These are phyloP conservation scores for Claviceps maximensis DNA, from an alignment of 2,329 filamentous ascomycete species.

Conservation along the genomic window DNA sequence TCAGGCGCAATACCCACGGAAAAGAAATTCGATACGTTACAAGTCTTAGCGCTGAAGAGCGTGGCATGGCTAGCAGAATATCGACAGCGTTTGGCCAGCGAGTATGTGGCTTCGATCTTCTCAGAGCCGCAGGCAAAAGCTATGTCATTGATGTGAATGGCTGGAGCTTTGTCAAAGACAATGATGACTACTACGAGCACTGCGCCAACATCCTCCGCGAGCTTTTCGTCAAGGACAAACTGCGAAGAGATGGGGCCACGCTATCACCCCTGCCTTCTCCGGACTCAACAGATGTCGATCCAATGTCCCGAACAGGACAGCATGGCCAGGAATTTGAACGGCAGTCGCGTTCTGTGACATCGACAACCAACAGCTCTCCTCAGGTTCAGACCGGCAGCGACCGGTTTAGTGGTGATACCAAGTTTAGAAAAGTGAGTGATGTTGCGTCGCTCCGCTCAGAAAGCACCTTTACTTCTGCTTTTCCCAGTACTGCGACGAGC, in stretches of 20 bases:
- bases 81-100: constrained; percentile 84
- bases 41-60: constrained; percentile 65
- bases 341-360: constrained; percentile 9
- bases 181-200: constrained; percentile 94
- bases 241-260: constrained; percentile 47
- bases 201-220: constrained; percentile 75
- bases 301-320: constrained; percentile 21
- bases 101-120: constrained; percentile 89
- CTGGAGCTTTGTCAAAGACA: constrained; percentile 99
- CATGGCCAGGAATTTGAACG: constrained; percentile 28
- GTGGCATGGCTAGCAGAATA: constrained; percentile 77
- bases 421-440: constrained; percentile 13
- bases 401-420: constrained; percentile 11
- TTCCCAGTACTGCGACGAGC: constrained; percentile 23
- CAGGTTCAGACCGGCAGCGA: constrained; percentile 8
- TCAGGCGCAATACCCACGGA: constrained; percentile 89
- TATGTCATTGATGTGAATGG: constrained; percentile 99
- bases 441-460: constrained; percentile 22
- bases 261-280: constrained; percentile 39
- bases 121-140: constrained; percentile 77
- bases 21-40: constrained; percentile 97
- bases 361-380: constrained; percentile 17
- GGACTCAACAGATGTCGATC: constrained; percentile 29
- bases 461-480: constrained; percentile 17
- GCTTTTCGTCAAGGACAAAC: constrained; percentile 73